Base-by-base conservation (phyloP, 2,329 filamentous ascomycete species). In the Venturia asperata region DNA sequence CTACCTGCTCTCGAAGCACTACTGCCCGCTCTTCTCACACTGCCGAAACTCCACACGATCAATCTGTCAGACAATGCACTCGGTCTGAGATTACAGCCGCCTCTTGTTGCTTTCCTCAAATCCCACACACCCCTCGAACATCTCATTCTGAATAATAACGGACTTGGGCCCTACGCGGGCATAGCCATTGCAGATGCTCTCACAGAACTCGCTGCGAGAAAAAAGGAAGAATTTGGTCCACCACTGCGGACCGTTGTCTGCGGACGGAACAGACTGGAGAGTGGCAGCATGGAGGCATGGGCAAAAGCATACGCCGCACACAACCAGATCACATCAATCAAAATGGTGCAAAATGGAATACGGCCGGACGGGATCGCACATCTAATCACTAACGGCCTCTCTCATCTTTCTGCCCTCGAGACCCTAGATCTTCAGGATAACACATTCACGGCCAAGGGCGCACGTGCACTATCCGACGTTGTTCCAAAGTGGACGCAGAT, bases 261-360 rank as follows among this genome's bases (percentile, higher is more conserved):
- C 77, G 94, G 94, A 52, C 90, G 94, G 70, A 99, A 99, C 79
- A 84, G 94, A 70, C 83, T 99, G 62, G 94, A 99, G 80, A 96
- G 92, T 72, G 94, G 93, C 70, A 94, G 89, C 74, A 99, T 99
- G 94, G 86, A 85, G 17, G 92, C 93, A 0, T 99, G 94, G 94
- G 92, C 92, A 52, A 89, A 88, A 75, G 84, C 91, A 0, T 97
- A 91, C 76, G 86, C 87, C 71, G 87, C 93, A 66, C 91, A 97
- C 73, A 79, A 77, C 74, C 88, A 89, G 66, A 84, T 99, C 68
- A 89, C 88, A 77, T 87, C 87, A 66, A 85, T 99, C 70, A 95
- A 93, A 82, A 97, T 99, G 94, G 91, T 96, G 34, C 94, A 97
- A 78, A 97, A 99, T 75, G 94, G 94, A 63, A 99, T 99, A 70